Conservation (phyloP, 2,329 filamentous ascomycete genomes). For the Colletotrichum abscissum region DNA sequence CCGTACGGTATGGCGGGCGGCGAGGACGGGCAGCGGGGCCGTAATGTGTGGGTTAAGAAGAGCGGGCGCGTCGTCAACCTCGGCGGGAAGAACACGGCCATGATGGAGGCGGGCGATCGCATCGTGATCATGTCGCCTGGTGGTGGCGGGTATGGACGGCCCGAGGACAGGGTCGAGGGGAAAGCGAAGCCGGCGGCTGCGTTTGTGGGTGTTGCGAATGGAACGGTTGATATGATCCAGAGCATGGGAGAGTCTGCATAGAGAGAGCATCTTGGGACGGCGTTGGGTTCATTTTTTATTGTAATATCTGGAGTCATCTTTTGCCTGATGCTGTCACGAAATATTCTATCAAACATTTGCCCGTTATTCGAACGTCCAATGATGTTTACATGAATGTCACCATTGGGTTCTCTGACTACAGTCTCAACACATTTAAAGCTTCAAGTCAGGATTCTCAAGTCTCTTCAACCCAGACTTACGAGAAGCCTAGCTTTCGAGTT, state of each 20-base stretch:
- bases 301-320: background rate
- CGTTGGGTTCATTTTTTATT: background rate
- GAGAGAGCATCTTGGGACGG: background rate
- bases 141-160: conserved; percentile 67
- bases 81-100: conserved; percentile 70
- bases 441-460: no score
- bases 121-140: conserved; percentile 72
- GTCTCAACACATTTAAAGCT: no score
- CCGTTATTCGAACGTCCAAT: background rate
- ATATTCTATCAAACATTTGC: background rate
- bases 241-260: conserved; percentile 31
- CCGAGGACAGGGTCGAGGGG: conserved; percentile 6
- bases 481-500: no score
- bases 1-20: conserved; percentile 80
- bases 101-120: conserved; percentile 68
- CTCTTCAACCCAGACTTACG: no score
- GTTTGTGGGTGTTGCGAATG: conserved; percentile 29
- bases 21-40: conserved; percentile 72
- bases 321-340: background rate
- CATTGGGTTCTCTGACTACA: background rate
- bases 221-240: conserved; percentile 31
- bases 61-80: conserved; percentile 60
- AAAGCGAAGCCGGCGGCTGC: conserved; percentile 3
- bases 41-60: conserved; percentile 74
- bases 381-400: background rate